A percentile compares a stretch with the other conserved stretches of the same genome.
Conservation (phyloP, 768 basidiomycete species). For the Trametopsis cervina region DNA sequence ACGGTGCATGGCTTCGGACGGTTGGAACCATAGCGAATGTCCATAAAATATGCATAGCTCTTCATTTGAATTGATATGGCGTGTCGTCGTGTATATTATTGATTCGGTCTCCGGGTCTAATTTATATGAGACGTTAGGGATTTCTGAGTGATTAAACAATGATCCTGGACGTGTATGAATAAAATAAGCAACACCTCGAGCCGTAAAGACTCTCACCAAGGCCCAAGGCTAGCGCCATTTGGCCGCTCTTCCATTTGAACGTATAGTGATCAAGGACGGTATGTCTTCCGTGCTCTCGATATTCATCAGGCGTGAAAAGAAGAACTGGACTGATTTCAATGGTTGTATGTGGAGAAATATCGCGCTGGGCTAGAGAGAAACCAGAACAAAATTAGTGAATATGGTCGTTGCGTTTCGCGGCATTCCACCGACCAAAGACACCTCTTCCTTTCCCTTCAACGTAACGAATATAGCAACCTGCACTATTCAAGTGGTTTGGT, state of each 20-base stretch:
- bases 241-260: constrained; percentile 67
- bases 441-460: constrained; percentile 49
- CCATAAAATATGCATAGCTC: constrained; percentile 81
- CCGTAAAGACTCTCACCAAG: constrained; percentile 44
- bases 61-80: constrained; percentile 48
- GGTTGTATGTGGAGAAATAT: constrained; percentile 54
- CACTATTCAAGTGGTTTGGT: constrained; percentile 34
- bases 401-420: not conserved
- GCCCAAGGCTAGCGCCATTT: constrained; percentile 74
- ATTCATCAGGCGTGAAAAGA: constrained; percentile 67
- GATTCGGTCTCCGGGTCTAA: constrained; percentile 47
- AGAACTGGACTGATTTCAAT: constrained; percentile 84
- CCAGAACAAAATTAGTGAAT: too few species aligned
- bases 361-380: constrained; percentile 37
- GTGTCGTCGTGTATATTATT: constrained; percentile 55
- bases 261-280: constrained; percentile 72
- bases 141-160: constrained; percentile 69
- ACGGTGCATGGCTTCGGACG: constrained; percentile 21
- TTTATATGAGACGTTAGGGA: constrained; percentile 64
- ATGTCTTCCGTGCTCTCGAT: constrained; percentile 50
- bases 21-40: constrained; percentile 58
- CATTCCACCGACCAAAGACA: constrained; percentile 46
- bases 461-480: constrained; percentile 41
- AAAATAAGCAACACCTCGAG: not conserved
- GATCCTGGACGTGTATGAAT: constrained; percentile 43